Percentiles rank a stretch among this genome's conserved stretches.
Evolutionary conservation across 495 filamentous ascomycete species (phyloP).

Genomic region (Talaromyces nanjingensis): DNA sequence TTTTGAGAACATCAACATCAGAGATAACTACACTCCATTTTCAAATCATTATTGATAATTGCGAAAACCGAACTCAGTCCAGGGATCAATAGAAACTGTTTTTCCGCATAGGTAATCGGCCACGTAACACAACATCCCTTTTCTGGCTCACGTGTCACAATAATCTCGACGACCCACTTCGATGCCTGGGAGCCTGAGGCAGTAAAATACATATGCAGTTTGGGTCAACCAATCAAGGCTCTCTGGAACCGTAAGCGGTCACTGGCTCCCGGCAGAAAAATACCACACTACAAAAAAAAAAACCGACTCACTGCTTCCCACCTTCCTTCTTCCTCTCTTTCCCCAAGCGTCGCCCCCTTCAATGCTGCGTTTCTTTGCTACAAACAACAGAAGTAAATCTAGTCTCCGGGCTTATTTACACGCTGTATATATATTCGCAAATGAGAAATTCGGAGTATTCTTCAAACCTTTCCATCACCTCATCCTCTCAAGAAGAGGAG

Average conservation of each 20-base stretch:
- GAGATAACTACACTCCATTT: background rate
- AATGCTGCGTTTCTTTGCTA: conserved; percentile 99
- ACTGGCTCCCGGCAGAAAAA: background rate
- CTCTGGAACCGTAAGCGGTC: background rate
- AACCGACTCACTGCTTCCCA: background rate
- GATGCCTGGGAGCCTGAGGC: conserved; percentile 1
- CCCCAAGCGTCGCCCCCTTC: conserved; percentile 80
- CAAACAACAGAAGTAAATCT: conserved; percentile 54
- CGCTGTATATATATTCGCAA: conserved; percentile 53
- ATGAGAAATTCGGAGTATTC: conserved; percentile 99
- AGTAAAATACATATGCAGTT: background rate
- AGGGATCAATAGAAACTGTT: background rate
- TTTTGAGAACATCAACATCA: background rate
- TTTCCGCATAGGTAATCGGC: background rate
- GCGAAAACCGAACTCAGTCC: no score
- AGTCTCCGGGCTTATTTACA: conserved; percentile 15
- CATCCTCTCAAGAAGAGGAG: conserved; percentile 16
- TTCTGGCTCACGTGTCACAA: background rate
- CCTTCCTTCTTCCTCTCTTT: conserved; percentile 11
- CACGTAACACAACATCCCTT: background rate
- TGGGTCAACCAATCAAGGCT: background rate
- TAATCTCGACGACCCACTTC: background rate
- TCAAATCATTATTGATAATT: no score
- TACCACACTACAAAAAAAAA: background rate
- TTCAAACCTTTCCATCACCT: conserved; percentile 53